Conservation (phyloP, 31 red algal species). For the Porphyra umbilicalis region DNA sequence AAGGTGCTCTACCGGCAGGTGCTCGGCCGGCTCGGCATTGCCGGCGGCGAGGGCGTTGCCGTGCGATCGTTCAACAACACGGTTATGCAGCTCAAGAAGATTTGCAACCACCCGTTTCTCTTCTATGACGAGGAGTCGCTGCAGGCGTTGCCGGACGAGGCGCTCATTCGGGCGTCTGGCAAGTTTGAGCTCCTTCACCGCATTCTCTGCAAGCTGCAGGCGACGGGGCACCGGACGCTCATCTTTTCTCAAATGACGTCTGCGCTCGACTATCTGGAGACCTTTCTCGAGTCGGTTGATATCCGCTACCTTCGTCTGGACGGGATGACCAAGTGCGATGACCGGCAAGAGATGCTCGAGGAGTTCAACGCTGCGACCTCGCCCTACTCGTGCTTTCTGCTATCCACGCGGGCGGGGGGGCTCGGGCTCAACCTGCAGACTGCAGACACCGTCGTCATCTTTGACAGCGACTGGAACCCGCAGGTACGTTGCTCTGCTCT, state of each 20-base stretch:
- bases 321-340: conserved; percentile 87
- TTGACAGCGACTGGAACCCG: conserved; percentile 99
- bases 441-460: conserved; percentile 97
- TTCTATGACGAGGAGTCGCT: conserved; percentile 89
- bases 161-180: conserved; percentile 76
- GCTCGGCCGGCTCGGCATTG: conserved; percentile 55
- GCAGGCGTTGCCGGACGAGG: conserved; percentile 47
- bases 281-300: conserved; percentile 46
- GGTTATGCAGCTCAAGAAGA: conserved; percentile 97
- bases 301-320: conserved; percentile 89
- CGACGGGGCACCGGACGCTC: conserved; percentile 68
- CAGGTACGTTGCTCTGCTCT: background rate
- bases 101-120: conserved; percentile 96
- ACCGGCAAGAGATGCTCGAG: conserved; percentile 81
- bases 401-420: conserved; percentile 93
- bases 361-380: conserved; percentile 87
- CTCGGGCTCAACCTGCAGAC: conserved; percentile 95
- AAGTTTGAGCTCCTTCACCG: conserved; percentile 88
- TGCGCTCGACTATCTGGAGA: conserved; percentile 82
- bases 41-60: conserved; percentile 28
- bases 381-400: conserved; percentile 84
- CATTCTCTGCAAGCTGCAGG: conserved; percentile 75
- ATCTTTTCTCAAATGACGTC: conserved; percentile 97
- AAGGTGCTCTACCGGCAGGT: conserved; percentile 87
- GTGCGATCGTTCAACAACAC: conserved; percentile 84